Conservation (phyloP, 2,329 filamentous ascomycete species). For the Stachybotrys chlorohalonatus region DNA sequence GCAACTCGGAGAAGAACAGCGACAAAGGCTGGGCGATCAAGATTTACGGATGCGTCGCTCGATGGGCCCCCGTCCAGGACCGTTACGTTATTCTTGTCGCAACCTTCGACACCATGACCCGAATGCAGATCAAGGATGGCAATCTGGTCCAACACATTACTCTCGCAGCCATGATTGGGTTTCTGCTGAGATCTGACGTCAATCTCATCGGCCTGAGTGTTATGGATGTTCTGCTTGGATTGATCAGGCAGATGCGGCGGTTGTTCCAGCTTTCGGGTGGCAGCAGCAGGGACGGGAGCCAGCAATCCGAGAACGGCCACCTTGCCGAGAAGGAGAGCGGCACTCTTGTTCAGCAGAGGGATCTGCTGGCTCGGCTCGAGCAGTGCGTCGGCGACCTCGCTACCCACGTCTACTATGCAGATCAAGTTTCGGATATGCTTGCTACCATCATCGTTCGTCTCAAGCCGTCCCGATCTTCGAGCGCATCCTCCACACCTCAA, state of each 20-base stretch:
- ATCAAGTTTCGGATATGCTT: constrained; percentile 94
- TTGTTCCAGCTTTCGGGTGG: constrained; percentile 57
- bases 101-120: constrained; percentile 65
- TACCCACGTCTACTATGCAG: constrained; percentile 92
- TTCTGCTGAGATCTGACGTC: constrained; percentile 75
- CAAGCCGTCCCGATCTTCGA: constrained; percentile 49
- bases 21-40: constrained; percentile 70
- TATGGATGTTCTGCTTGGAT: constrained; percentile 82
- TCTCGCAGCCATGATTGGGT: constrained; percentile 69
- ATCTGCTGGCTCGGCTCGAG: constrained; percentile 63
- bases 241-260: constrained; percentile 75
- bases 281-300: constrained; percentile 17
- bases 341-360: constrained; percentile 40
- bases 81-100: constrained; percentile 84
- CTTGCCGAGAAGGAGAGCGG: constrained; percentile 21
- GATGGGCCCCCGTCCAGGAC: constrained; percentile 90
- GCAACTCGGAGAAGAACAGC: constrained; percentile 27
- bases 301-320: constrained; percentile 21
- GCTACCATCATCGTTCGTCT: constrained; percentile 68
- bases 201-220: constrained; percentile 94
- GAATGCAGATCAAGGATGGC: constrained; percentile 59
- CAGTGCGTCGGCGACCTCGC: constrained; percentile 83
- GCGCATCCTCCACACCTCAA: constrained; percentile 31
- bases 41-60: constrained; percentile 69
- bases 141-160: constrained; percentile 66